Percentiles rank a stretch among this genome's conserved stretches.
phyloP scores from a whole-genome alignment of 306 rosid genomes.

The Vicia sativa region DNA sequence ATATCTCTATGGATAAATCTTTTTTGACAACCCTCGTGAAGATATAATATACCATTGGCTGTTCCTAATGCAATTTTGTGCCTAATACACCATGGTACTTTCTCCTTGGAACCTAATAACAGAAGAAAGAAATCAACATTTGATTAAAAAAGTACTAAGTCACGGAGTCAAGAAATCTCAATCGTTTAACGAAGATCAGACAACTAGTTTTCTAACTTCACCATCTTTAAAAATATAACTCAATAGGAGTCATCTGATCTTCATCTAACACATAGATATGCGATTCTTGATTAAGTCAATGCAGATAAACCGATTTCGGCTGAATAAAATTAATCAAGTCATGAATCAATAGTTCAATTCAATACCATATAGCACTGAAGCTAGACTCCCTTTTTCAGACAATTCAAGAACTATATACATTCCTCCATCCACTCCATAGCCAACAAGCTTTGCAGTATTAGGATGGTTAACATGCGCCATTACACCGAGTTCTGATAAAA shows the following conservation, averaged over 20 bases:
- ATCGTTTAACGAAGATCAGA: neutral
- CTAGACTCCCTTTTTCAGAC: conserved; percentile 87
- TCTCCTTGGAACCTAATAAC: conserved; percentile 66
- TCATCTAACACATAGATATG: neutral
- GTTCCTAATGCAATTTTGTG: conserved; percentile 84
- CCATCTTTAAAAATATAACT: neutral
- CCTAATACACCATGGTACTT: conserved; percentile 75
- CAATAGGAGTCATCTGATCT: neutral
- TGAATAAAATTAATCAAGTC: neutral
- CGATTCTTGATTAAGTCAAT: neutral
- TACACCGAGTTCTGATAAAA: conserved; percentile 86
- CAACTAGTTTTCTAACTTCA: neutral
- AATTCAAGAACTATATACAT: conserved; percentile 85
- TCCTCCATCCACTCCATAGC: conserved; percentile 96
- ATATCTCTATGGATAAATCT: conserved; percentile 97
- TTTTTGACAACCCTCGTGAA: conserved; percentile 90
- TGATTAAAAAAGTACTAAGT: neutral
- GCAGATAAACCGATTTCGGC: neutral
- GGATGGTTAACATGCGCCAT: conserved; percentile 93
- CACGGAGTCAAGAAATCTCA: neutral
- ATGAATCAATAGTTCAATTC: conserved; percentile 7
- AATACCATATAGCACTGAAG: conserved; percentile 79
- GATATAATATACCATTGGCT: conserved; percentile 78
- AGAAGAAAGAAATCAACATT: neutral
- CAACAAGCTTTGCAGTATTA: conserved; percentile 83